These are phyloP conservation scores for Acacia pycnantha DNA, from an alignment of 331 rosid genomes.

Conservation along the genomic window DNA sequence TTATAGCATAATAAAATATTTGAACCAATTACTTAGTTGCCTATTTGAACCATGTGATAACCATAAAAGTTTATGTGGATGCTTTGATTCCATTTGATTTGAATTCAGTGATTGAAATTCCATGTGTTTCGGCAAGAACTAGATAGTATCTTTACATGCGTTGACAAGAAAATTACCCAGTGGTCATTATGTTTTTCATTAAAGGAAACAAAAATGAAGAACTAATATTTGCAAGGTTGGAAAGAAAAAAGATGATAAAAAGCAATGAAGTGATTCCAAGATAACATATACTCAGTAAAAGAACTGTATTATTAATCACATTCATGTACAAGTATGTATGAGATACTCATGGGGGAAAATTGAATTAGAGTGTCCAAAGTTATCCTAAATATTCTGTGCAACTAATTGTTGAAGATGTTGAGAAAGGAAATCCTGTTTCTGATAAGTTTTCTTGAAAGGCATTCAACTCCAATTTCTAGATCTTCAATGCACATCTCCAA, in stretches of 20 bases:
- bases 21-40: neutral
- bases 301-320: neutral
- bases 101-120: neutral
- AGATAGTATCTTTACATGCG: neutral
- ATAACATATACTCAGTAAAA: constrained; percentile 2
- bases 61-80: neutral
- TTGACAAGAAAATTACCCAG: neutral
- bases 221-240: neutral
- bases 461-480: neutral
- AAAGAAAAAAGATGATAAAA: neutral
- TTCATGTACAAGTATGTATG: constrained; percentile 6
- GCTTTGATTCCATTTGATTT: neutral
- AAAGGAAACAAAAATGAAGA: no score
- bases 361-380: neutral
- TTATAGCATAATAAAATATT: neutral
- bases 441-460: neutral
- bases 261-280: neutral
- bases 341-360: constrained; percentile 9
- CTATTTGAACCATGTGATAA: no score
- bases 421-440: neutral
- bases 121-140: neutral
- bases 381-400: neutral
- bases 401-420: neutral
- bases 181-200: neutral
- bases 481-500: neutral